These are phyloP conservation scores for Macrotyloma uniflorum DNA, from an alignment of 306 rosid genomes.

Conservation along the genomic window DNA sequence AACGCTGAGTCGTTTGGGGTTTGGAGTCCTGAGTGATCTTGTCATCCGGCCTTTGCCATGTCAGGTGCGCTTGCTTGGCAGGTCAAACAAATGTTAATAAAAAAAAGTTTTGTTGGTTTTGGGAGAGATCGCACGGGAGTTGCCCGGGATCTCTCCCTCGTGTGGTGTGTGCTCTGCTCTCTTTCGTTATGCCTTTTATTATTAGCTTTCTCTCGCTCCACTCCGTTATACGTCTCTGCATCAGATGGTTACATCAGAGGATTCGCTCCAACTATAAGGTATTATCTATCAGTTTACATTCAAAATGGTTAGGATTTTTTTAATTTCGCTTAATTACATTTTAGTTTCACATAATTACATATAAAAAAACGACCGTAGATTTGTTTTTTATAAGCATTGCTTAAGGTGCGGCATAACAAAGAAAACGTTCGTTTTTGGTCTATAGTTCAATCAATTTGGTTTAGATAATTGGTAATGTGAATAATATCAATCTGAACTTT, in stretches of 20 bases:
- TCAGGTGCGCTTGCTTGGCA: constrained; percentile 99
- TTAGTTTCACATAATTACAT: no score
- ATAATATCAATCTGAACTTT: background rate
- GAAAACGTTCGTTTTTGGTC: background rate
- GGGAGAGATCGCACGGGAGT: constrained; percentile 82
- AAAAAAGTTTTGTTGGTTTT: constrained; percentile 50
- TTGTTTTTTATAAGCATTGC: background rate
- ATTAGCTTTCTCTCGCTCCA: background rate
- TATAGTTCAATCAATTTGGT: background rate
- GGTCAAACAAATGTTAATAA: constrained; percentile 71
- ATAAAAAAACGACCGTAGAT: background rate
- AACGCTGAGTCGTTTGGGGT: constrained; percentile 13
- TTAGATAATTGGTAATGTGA: background rate
- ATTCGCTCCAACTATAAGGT: constrained; percentile 31
- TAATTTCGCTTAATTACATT: no score
- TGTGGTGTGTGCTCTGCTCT: constrained; percentile 54
- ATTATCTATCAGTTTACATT: constrained; percentile 17
- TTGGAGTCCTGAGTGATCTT: constrained; percentile 45
- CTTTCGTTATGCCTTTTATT: constrained; percentile 34
- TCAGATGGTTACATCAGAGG: constrained; percentile 13
- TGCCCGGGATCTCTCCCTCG: constrained; percentile 73
- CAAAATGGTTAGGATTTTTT: background rate
- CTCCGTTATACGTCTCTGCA: constrained; percentile 10
- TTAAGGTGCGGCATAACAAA: background rate
- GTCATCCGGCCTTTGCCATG: constrained; percentile 99